Evolutionary conservation across 1,284 basidiomycete species (phyloP).

Genomic region (Rhodotorula sp.): DNA sequence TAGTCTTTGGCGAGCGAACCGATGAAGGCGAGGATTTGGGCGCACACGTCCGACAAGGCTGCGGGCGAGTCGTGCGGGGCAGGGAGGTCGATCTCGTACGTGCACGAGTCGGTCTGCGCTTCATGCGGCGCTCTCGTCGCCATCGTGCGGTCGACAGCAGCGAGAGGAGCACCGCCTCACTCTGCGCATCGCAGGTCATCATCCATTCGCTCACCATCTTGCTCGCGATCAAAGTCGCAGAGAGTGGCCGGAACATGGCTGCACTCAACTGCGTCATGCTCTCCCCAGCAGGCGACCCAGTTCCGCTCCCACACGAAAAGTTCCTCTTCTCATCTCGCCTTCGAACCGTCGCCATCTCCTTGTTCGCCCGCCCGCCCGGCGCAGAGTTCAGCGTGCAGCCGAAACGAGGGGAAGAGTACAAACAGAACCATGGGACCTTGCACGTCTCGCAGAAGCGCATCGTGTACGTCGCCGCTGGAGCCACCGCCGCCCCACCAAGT

Average conservation of each 20-base stretch:
- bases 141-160: not conserved
- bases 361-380: conserved; percentile 17
- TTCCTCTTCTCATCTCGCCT: conserved; percentile 11
- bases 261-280: conserved; percentile 35
- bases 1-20: conserved; percentile 6
- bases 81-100: conserved; percentile 22
- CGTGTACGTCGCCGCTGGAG: conserved; percentile 24
- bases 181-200: too few species aligned
- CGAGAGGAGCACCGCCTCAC: too few species aligned
- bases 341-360: conserved; percentile 4
- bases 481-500: not conserved
- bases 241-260: conserved; percentile 23
- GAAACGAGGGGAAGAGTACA: not conserved
- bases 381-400: not conserved
- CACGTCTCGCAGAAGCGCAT: conserved; percentile 31
- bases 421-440: conserved; percentile 15
- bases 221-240: too few species aligned
- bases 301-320: conserved; percentile 37
- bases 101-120: conserved; percentile 13
- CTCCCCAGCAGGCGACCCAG: conserved; percentile 2
- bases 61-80: not conserved
- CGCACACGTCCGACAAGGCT: not conserved
- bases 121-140: not conserved
- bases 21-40: conserved; percentile 8
- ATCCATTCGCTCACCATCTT: not conserved